phyloP scores from a whole-genome alignment of 1,284 basidiomycete genomes.

The Mycocalia duriaeana region DNA sequence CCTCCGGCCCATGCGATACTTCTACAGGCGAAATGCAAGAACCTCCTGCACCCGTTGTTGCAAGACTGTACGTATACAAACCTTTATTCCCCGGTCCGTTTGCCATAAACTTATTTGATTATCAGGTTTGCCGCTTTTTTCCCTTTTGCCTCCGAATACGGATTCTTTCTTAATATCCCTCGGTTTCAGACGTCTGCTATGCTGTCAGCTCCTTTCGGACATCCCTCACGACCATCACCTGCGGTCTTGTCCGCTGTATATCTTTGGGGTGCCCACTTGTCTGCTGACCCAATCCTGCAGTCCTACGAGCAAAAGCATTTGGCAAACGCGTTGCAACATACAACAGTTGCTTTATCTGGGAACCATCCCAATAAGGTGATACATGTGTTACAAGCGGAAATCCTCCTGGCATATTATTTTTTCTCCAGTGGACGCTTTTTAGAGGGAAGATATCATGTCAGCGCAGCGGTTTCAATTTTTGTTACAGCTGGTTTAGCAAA shows the following conservation, averaged over 20 bases:
- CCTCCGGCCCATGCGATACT: slow-evolving; percentile 1
- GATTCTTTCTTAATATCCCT: slow-evolving; percentile 32
- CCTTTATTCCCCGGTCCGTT: background rate
- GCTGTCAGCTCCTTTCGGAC: slow-evolving; percentile 21
- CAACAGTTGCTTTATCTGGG: slow-evolving; percentile 22
- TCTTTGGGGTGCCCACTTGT: slow-evolving; percentile 35
- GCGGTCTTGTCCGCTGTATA: slow-evolving; percentile 37
- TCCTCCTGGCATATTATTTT: slow-evolving; percentile 49
- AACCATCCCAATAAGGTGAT: slow-evolving; percentile 30
- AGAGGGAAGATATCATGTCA: slow-evolving; percentile 35
- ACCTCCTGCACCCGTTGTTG: slow-evolving; percentile 15
- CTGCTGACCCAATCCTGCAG: slow-evolving; percentile 15
- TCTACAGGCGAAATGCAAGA: slow-evolving; percentile 15
- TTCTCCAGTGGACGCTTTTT: slow-evolving; percentile 32
- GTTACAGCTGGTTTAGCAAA: slow-evolving; percentile 32
- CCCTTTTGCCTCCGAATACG: slow-evolving; percentile 25
- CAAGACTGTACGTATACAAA: slow-evolving; percentile 14
- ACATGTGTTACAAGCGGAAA: slow-evolving; percentile 47
- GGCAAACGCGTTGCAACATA: slow-evolving; percentile 30
- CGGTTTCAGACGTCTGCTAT: slow-evolving; percentile 25
- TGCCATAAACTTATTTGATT: slow-evolving; percentile 1
- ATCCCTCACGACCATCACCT: slow-evolving; percentile 30
- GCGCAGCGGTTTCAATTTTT: slow-evolving; percentile 30
- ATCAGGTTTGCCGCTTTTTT: slow-evolving; percentile 29
- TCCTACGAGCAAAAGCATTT: slow-evolving; percentile 25